Base-by-base conservation (phyloP, 805 yeast genomes). In the Lipomyces yamanashiensis region DNA sequence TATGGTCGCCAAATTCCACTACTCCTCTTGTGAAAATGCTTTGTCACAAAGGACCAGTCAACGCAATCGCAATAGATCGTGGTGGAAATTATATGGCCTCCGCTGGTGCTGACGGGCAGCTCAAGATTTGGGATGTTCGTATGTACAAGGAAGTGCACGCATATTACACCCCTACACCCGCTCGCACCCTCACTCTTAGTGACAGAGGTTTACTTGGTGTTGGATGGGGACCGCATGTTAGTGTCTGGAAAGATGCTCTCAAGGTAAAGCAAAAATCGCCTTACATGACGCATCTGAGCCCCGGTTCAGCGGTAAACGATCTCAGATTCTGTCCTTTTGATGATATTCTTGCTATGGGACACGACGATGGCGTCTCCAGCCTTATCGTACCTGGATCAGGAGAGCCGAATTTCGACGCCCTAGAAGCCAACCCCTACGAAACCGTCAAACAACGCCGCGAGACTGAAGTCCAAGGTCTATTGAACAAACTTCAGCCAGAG, bases 141-240 rank as follows among this genome's bases (percentile, higher is more conserved):
- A 90, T 84, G 68, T 89, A 88, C 76, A 84, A 86, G 76, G 91
- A 87, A 72, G 72, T 82, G 19, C 80, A 80, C 47, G 81, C 90
- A 1, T 88, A 88, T 71, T 74, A 82, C 84, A 74, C 85, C 5
- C 97, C 96, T 21, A 89, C 97, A 0, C 97, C 97, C 1, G 96
- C 96, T 0, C 80, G 86, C 13, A 83, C 90, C 21, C 77, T 92
- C 19, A 86, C 86, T 69, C 86, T 92, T 44, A 91, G 97, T 1
- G 98, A 93, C 75, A 82, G 90, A 0, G 98, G 97, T 0, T 79
- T 95, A 21, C 76, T 95, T 40, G 85, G 95, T 0, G 91, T 90
- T n/a, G 88, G 96, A 2, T 90, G 97, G 90, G 98, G 98, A 7
- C 92, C 98, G 0, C 97, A 92, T 76, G 88, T 93, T 2, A 90